phyloP scores from a whole-genome alignment of 2,329 filamentous ascomycete genomes.

The Colletotrichum orchidophilum region DNA sequence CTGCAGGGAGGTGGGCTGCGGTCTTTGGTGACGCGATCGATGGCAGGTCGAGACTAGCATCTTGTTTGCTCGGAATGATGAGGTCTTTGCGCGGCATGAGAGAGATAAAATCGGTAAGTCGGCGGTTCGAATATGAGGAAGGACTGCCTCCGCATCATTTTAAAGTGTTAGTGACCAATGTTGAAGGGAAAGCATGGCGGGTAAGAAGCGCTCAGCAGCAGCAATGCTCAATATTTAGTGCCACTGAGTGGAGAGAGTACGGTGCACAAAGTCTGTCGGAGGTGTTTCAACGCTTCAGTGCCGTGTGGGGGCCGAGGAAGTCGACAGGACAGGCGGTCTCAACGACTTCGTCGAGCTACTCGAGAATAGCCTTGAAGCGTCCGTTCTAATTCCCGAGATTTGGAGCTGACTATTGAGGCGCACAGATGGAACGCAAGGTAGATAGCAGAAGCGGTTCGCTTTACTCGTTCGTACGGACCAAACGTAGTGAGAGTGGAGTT shows the following conservation, averaged over 20 bases:
- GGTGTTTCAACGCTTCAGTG: neutral
- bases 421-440: too few species aligned
- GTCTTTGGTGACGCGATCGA: neutral
- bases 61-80: neutral
- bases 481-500: neutral
- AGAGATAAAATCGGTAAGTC: neutral
- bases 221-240: neutral
- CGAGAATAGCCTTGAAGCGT: too few species aligned
- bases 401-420: too few species aligned
- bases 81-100: neutral
- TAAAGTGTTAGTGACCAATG: neutral
- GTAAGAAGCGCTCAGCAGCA: neutral
- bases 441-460: neutral
- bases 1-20: neutral
- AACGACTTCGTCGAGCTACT: neutral
- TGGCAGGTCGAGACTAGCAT: neutral
- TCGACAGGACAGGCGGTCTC: neutral
- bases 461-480: neutral
- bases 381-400: too few species aligned
- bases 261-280: neutral
- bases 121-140: neutral
- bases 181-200: neutral
- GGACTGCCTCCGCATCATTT: neutral
- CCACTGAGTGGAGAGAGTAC: neutral
- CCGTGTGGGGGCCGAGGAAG: neutral